Conservation (phyloP, 345 rosid species). For the Arabis hirsuta region DNA sequence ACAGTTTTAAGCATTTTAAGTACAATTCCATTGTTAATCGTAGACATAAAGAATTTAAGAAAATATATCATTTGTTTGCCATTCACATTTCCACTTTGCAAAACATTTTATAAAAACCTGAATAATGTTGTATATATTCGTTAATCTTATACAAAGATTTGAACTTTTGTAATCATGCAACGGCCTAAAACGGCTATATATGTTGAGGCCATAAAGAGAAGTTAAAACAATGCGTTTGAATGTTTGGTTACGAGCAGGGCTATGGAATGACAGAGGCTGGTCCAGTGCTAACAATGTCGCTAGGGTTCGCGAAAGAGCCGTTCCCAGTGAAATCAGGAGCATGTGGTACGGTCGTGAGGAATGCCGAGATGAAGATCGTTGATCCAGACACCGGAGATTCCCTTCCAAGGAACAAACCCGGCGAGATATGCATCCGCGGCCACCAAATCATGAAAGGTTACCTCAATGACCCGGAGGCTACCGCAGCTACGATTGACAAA, state of each 20-base stretch:
- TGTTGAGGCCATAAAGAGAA: not conserved
- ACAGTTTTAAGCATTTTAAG: too few relatives aligned
- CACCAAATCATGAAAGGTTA: constrained; percentile 85
- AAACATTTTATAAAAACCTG: too few relatives aligned
- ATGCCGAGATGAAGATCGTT: constrained; percentile 53
- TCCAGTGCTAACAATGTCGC: constrained; percentile 74
- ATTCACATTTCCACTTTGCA: too few relatives aligned
- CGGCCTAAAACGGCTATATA: not conserved
- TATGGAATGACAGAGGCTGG: constrained; percentile 97
- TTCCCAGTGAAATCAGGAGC: constrained; percentile 73
- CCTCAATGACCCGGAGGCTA: constrained; percentile 51
- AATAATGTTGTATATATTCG: too few relatives aligned
- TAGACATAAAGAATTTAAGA: too few relatives aligned
- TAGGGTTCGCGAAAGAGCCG: constrained; percentile 78
- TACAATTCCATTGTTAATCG: too few relatives aligned
- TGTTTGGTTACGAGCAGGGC: constrained; percentile 50
- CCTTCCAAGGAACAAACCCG: constrained; percentile 58
- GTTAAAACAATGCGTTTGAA: not conserved
- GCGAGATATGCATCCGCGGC: constrained; percentile 88
- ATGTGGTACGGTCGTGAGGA: constrained; percentile 82
- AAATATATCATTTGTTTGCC: too few relatives aligned
- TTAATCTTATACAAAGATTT: too few relatives aligned
- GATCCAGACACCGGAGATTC: constrained; percentile 71
- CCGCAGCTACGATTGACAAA: constrained; percentile 49
- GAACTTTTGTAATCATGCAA: too few relatives aligned